Evolutionary conservation across 495 filamentous ascomycete species (phyloP), one percentile per base, ranked within the genome.

Genomic region (Daldinia loculata): DNA sequence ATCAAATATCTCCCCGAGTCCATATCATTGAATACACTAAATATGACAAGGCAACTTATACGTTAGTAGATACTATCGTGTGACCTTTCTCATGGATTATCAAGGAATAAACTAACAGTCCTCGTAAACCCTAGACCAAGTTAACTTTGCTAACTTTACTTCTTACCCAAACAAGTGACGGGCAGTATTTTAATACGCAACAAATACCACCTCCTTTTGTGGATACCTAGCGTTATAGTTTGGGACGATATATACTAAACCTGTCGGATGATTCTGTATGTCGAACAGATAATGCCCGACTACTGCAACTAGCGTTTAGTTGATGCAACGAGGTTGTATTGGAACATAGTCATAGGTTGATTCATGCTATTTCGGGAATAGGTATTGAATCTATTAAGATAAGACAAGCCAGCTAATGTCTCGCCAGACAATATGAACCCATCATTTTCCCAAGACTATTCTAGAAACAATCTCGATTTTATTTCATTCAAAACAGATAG

Each of bases 251-350:
- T 45, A 22, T 3, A 32, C 11, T 6, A 32, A 24, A 38, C 34
- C 22, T 11, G 22, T 24, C 30, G 68, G 57, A 55, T 11, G 11
- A 32, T 62, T 66, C 45, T 52, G 22, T 32, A 66, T 62, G 51
- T 51, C 62, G 43, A 66, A 62, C 62, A 66, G 22, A 57, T 57
- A 51, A 57, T 62, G 2, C 50, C 68, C 68, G 68, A 71, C 26
- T 39, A 7, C 41, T 52, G 26, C 32, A 38, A 24, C 36, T 30
- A 53, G 56, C 30, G 27, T n/a, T 26, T 39, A 22, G 6, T 45
- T 61, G 12, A 61, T 41, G 53, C 61, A 39, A 45, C 32, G 55
- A 48, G 14, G 34, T 68, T 36, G 55, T 63, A 59, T 48, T 29
- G 9, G 9, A 19, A 19, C n/a, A n/a, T n/a, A n/a, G 27, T 43